A percentile compares a stretch with the other conserved stretches of the same genome.
Evolutionary conservation across 2,329 filamentous ascomycete species (phyloP).

Genomic region (Beauveria sp.): DNA sequence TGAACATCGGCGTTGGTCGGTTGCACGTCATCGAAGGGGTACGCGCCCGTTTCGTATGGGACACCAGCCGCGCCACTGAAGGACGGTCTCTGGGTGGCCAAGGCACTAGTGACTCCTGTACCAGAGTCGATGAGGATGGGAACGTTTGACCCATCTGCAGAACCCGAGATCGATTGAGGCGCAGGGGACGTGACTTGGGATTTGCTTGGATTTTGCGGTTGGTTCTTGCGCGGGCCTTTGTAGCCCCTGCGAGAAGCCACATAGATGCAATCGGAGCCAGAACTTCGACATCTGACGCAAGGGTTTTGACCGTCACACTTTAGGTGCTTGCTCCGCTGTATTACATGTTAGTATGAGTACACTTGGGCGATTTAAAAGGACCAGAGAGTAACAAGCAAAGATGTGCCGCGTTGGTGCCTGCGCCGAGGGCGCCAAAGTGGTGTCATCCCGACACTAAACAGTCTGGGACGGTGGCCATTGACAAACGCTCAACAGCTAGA

Average conservation of each 20-base stretch:
- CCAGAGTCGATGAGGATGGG: conserved; percentile 24
- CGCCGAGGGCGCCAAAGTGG: background rate
- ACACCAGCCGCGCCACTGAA: conserved; percentile 17
- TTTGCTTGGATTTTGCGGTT: conserved; percentile 40
- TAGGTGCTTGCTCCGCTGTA: conserved; percentile 56
- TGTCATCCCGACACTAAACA: conserved; percentile 4
- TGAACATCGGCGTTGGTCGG: conserved; percentile 22
- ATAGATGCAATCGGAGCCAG: conserved; percentile 58
- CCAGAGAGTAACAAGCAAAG: background rate
- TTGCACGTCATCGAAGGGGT: conserved; percentile 12
- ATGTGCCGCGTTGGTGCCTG: background rate
- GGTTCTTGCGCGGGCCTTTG: conserved; percentile 45
- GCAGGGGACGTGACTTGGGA: conserved; percentile 38
- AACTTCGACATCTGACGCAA: conserved; percentile 57
- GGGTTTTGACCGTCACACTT: conserved; percentile 68
- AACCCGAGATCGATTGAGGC: conserved; percentile 5
- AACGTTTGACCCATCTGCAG: conserved; percentile 27
- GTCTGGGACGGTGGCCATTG: conserved; percentile 7
- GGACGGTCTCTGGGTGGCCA: conserved; percentile 13
- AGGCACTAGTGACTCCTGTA: background rate
- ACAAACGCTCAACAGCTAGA: background rate
- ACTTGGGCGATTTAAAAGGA: background rate
- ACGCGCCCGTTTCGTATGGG: conserved; percentile 11
- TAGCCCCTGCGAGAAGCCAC: conserved; percentile 68
- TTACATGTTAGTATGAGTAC: background rate